phyloP scores from a whole-genome alignment of 2,329 filamentous ascomycete species.

The Allantophomopsis lycopodina region DNA sequence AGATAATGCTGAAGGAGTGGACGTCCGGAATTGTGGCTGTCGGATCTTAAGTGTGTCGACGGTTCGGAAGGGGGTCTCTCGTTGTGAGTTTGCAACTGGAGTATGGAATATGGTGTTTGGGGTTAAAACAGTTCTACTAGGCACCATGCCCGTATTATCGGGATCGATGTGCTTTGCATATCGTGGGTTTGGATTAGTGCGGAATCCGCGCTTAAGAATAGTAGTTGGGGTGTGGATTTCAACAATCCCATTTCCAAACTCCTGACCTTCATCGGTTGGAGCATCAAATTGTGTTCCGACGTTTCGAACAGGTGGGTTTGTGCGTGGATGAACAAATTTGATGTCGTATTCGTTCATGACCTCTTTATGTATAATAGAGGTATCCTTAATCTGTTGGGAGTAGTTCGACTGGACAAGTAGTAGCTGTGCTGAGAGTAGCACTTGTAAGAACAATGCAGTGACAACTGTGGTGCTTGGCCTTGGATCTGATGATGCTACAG shows the following conservation, averaged over 20 bases:
- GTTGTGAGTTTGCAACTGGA: constrained; percentile 3
- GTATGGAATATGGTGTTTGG: constrained; percentile 21
- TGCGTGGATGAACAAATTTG: constrained; percentile 83
- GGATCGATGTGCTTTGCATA: constrained; percentile 63
- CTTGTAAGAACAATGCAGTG: constrained; percentile 65
- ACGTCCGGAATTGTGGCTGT: constrained; percentile 36
- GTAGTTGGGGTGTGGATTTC: constrained; percentile 47
- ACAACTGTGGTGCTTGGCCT: constrained; percentile 77
- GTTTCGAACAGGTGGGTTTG: constrained; percentile 67
- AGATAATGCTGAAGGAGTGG: constrained; percentile 10
- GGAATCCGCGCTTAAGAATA: constrained; percentile 61
- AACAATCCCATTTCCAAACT: constrained; percentile 19
- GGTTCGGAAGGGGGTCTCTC: constrained; percentile 23
- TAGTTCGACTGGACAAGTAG: constrained; percentile 61
- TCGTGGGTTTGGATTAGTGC: constrained; percentile 71
- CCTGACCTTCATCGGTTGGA: constrained; percentile 10
- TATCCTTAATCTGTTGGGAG: constrained; percentile 75
- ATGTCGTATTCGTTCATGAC: constrained; percentile 92
- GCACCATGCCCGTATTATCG: constrained; percentile 29
- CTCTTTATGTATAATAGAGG: constrained; percentile 72
- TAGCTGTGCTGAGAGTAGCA: constrained; percentile 65
- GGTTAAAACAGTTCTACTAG: constrained; percentile 18
- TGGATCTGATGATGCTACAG: constrained; percentile 60
- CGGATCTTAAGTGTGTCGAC: constrained; percentile 29
- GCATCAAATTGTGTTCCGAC: constrained; percentile 65